Evolutionary conservation across 148 eudicot species (phyloP), one percentile per base, ranked within the genome.

Genomic region (Salicornia ramosissima): DNA sequence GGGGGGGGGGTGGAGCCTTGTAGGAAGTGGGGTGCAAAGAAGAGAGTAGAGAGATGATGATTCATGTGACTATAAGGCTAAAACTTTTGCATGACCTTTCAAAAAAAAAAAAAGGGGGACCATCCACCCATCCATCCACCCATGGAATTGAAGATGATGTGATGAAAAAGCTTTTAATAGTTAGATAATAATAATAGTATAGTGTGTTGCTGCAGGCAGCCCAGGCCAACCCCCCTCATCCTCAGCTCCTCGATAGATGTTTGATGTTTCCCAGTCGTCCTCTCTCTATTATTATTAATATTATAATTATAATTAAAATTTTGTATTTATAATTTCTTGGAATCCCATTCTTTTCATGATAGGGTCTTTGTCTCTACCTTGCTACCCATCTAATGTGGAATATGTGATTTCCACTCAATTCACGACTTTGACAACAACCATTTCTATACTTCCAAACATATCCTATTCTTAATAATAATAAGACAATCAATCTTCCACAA

Each of bases 401-500:
- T 33, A 21, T 63, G 49, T 63, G 67, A 63, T 34, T 63, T 63
- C 67, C 67, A 63, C 50, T 63, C 30, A 63, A 3, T 10, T 34
- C 15, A 60, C 11, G 50, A 63, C 31, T 42, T 63, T 63, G 31
- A 22, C 51, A 63, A 29, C n/a, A n/a, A n/a, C n/a, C n/a, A n/a
- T n/a, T n/a, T n/a, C n/a, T n/a, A n/a, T n/a, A n/a, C n/a, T n/a
- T n/a, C n/a, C n/a, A n/a, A n/a, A n/a, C n/a, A n/a, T n/a, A n/a
- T n/a, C n/a, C n/a, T n/a, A n/a, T n/a, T 2, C 12, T 13, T 2
- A 49, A 1, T 3, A 10, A 15, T n/a, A 60, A 51, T 21, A 71
- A 29, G 34, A 47, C 46, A 47, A 47, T 71, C 74, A 71, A 62
- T n/a, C 15, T 60, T 71, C 49, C 53, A 60, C 31, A 71, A 50